Conservation (phyloP, 2,329 filamentous ascomycete species). For the Mycosphaerella arachidis region DNA sequence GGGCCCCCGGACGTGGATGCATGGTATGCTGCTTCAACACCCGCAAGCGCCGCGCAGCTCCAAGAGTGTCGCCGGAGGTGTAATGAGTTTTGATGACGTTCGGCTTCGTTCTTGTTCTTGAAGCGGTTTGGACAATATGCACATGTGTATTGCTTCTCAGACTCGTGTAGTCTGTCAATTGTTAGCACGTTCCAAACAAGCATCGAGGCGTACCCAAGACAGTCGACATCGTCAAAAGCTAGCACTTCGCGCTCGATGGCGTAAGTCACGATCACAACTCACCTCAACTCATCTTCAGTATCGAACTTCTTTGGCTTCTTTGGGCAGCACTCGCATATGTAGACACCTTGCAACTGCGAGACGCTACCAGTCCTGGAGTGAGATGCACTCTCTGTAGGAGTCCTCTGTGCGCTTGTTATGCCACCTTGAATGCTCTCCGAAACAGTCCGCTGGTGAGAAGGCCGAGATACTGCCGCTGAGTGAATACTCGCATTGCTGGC, state of each 20-base stretch:
- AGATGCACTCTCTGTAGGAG: constrained; percentile 42
- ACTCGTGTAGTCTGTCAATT: constrained; percentile 70
- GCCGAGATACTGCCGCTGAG: constrained; percentile 37
- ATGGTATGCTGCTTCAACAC: constrained; percentile 78
- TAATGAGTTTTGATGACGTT: constrained; percentile 91
- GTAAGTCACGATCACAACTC: constrained; percentile 25
- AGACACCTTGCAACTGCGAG: constrained; percentile 54
- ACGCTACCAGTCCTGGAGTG: constrained; percentile 47
- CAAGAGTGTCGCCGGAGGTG: constrained; percentile 90
- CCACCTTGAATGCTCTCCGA: constrained; percentile 39
- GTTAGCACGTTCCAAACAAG: not conserved
- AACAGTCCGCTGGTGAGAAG: constrained; percentile 35
- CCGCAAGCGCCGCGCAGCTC: constrained; percentile 82
- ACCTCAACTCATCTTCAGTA: constrained; percentile 77
- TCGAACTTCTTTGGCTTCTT: constrained; percentile 98
- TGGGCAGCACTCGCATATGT: constrained; percentile 89
- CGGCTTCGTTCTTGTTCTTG: constrained; percentile 98
- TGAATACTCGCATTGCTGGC: constrained; percentile 43
- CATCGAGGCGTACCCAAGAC: not conserved
- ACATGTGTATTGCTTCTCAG: constrained; percentile 95
- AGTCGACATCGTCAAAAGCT: too few relatives aligned
- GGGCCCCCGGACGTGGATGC: constrained; percentile 60
- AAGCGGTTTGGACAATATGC: constrained; percentile 90
- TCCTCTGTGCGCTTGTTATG: constrained; percentile 35
- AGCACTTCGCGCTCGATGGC: not conserved